Evolutionary conservation across 164 flowering plant genomes (phyloP), one percentile per base, ranked within the genome.

Genomic region (Umbilicus rupestris): DNA sequence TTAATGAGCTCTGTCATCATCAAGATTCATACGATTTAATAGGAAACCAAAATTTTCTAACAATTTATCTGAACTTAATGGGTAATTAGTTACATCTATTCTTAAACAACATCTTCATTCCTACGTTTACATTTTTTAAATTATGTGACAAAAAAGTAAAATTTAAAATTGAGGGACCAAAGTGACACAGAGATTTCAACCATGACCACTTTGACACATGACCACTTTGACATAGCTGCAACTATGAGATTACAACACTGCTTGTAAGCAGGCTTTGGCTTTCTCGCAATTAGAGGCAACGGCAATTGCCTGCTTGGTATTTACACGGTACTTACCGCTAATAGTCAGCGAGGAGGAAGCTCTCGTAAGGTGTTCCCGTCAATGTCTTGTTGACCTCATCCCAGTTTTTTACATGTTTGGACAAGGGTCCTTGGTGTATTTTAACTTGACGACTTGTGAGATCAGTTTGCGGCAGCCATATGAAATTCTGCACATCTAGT

Each of bases 371-470:
- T 8, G 69, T 67, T 39, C 69, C 69, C 37, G 41, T 67, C 14
- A 67, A 31, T 39, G 69, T 67, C 37, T 67, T 41, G 60, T 67
- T 67, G 26, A 67, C 69, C 33, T 87, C 90, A 17, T 81, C 86
- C 93, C 94, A 89, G 76, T 91, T 91, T 71, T 66, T 26, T 35
- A 67, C 63, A 57, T 76, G 92, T 3, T 82, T 82, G 3, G 73
- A 70, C 52, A 80, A 73, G 16, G 83, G 75, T 20, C 87, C 87
- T 46, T 73, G 79, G 75, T 91, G 97, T 75, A 91, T 89, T 64
- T 87, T 87, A 16, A 92, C 90, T 66, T 92, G 98, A 1, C 84
- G 81, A 69, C 98, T 92, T 37, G 69, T 74, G 50, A 92, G 62
- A 31, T 77, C 72, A 78, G 76, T 79, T 20, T 12, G 37, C 0